Evolutionary conservation across 805 yeast genomes (phyloP), one percentile per base, ranked within the genome.

Genomic region (Ogataea kodamae): DNA sequence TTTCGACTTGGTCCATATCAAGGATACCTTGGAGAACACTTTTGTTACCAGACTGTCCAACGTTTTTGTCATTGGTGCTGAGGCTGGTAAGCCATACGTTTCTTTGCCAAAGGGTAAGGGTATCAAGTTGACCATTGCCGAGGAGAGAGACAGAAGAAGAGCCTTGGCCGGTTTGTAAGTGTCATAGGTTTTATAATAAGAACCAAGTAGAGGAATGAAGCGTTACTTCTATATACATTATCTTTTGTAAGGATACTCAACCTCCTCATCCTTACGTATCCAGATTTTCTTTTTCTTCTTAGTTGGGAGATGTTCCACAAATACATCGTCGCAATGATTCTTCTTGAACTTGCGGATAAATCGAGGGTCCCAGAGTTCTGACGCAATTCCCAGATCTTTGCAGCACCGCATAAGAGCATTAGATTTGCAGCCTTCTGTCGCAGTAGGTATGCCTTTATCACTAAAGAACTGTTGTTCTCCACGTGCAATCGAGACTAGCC

Each of bases 81-180:
- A 88, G 75, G 88, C 88, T 61, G 82, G 85, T 72, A 87, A 85
- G 76, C 95, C 96, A 64, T 78, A 76, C 78, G 76, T 88, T 65
- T 85, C 95, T 46, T 76, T 88, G 70, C 96, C 97, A 76, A 88
- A 87, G 90, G 97, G 96, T 76, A 88, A 88, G 81, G 97, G 97
- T 83, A 83, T 88, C 72, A 88, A 88, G 79, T 80, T 88, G 66
- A 67, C 90, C 61, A 88, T 88, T 67, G 76, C 96, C 64, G 96
- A 88, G 76, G 96, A 88, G 81, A 87, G 96, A 75, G 96, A 88
- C 85, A 80, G 89, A 79, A 89, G 95, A 74, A 84, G 96, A 74
- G 88, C 90, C 64, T 83, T 76, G 67, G 69, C 66, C 56, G 76
- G 75, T 67, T 68, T 72, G 62, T 67, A 68, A 68, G 40, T 32